phyloP scores from a whole-genome alignment of 345 rosid genomes.

The Euphorbia pulcherrima region DNA sequence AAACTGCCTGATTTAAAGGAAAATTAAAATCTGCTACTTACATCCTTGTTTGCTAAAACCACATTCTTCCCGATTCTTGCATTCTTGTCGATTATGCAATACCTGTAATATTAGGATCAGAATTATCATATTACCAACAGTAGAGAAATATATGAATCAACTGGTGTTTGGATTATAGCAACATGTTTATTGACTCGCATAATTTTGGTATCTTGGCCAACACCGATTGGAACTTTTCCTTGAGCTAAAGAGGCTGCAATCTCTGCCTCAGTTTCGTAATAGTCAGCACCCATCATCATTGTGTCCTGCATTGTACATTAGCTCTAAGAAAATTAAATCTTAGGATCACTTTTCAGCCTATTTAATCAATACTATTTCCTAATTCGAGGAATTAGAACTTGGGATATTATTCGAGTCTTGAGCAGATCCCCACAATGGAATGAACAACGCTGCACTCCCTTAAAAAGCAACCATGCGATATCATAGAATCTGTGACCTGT shows the following conservation, averaged over 20 bases:
- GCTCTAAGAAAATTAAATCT: background rate
- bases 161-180: background rate
- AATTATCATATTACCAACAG: background rate
- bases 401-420: slow-evolving; percentile 55
- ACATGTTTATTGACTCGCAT: slow-evolving; percentile 31
- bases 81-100: slow-evolving; percentile 82
- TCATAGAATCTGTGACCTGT: slow-evolving; percentile 61
- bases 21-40: slow-evolving; percentile 31
- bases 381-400: background rate
- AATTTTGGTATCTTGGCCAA: slow-evolving; percentile 66
- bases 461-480: slow-evolving; percentile 83
- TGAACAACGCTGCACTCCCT: slow-evolving; percentile 71
- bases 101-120: slow-evolving; percentile 36
- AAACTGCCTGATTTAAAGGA: background rate
- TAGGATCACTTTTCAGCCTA: background rate
- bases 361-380: background rate
- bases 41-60: slow-evolving; percentile 64
- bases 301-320: slow-evolving; percentile 50
- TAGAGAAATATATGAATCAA: background rate
- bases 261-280: slow-evolving; percentile 70
- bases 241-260: slow-evolving; percentile 52
- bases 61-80: slow-evolving; percentile 74
- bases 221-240: slow-evolving; percentile 67
- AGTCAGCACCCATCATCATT: slow-evolving; percentile 86
- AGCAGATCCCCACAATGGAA: slow-evolving; percentile 69